Evolutionary conservation across 1,284 basidiomycete genomes (phyloP).

Genomic region (Trametes hirsuta): DNA sequence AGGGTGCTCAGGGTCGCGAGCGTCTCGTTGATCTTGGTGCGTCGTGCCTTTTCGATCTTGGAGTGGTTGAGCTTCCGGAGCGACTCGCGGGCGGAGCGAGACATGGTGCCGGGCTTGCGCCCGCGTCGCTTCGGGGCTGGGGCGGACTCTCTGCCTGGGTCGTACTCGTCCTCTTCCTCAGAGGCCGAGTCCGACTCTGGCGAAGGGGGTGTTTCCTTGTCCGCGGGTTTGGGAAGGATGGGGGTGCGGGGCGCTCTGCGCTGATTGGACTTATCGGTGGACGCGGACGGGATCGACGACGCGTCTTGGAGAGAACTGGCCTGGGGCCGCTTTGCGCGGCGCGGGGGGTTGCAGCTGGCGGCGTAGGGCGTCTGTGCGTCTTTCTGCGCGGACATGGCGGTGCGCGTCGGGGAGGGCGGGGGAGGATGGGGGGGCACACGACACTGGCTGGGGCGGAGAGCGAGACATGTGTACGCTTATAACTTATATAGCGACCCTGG

Average conservation of each 20-base stretch:
- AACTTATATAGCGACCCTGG: conserved; percentile 1
- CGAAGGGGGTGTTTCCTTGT: conserved; percentile 30
- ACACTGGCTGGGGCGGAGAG: conserved; percentile 11
- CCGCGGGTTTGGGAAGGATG: conserved; percentile 31
- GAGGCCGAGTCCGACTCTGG: conserved; percentile 26
- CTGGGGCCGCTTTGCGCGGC: conserved; percentile 55
- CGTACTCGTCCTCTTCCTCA: conserved; percentile 36
- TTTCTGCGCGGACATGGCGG: conserved; percentile 25
- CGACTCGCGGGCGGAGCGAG: conserved; percentile 72
- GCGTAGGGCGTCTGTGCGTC: conserved; percentile 39
- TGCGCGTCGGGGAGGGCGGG: conserved; percentile 2
- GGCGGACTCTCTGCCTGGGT: conserved; percentile 24
- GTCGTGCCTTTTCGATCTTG: conserved; percentile 80
- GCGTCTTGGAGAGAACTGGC: conserved; percentile 18
- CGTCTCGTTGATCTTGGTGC: conserved; percentile 85
- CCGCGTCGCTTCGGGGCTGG: conserved; percentile 55
- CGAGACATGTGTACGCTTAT: conserved; percentile 15
- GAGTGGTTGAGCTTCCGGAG: conserved; percentile 83
- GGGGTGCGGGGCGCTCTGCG: conserved; percentile 24
- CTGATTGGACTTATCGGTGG: conserved; percentile 22
- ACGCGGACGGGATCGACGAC: conserved; percentile 4
- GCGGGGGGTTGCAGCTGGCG: conserved; percentile 58
- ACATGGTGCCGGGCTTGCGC: conserved; percentile 68
- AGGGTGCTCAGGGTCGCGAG: conserved; percentile 66
- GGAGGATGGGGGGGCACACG: conserved; percentile 25